Evolutionary conservation across 2,329 filamentous ascomycete genomes (phyloP), one percentile per base, ranked within the genome.

Genomic region (Fusarium dlaminii): DNA sequence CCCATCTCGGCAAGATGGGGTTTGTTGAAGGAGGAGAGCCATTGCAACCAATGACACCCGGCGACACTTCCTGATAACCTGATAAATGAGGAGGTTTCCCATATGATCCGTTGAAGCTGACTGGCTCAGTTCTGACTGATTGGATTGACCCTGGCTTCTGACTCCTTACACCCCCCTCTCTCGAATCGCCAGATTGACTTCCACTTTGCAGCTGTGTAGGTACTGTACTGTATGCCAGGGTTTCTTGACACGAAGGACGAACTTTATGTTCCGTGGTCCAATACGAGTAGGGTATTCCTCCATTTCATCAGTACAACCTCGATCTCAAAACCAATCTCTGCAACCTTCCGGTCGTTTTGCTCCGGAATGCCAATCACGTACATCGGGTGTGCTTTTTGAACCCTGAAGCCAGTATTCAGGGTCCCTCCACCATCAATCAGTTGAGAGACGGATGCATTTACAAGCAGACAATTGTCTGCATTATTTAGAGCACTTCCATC

Each of bases 271-370:
- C 54, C 68, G 59, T 49, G 61, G 37, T 45, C 66, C 64, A 63
- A 55, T 62, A 54, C 42, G 48, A 56, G 36, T 42, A 43, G 32
- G 24, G 37, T 49, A 24, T 68, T 40, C 30, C 29, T 20, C 20
- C 63, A 70, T 29, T 40, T 49, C 59, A 66, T 58, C 29, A 39
- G 52, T 27, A 66, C 64, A n/a, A 68, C 55, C 30, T 32, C 59
- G 61, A 70, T 69, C 54, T 36, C 24, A 43, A 36, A 45, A 27
- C 32, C 15, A 42, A 36, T 30, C 48, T 56, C 48, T 56, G 49
- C 39, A 63, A 48, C 29, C 66, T 42, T 67, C 63, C 75, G 76
- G 76, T 65, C 64, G 22, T 51, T 78, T 78, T 78, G 73, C 76
- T 78, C 76, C 76, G 76, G 70, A 36, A n/a, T 48, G 39, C 63